Percentiles rank a stretch among this genome's conserved stretches.
phyloP scores from a whole-genome alignment of 2,329 filamentous ascomycete genomes.

The Botrytis sinoallii region DNA sequence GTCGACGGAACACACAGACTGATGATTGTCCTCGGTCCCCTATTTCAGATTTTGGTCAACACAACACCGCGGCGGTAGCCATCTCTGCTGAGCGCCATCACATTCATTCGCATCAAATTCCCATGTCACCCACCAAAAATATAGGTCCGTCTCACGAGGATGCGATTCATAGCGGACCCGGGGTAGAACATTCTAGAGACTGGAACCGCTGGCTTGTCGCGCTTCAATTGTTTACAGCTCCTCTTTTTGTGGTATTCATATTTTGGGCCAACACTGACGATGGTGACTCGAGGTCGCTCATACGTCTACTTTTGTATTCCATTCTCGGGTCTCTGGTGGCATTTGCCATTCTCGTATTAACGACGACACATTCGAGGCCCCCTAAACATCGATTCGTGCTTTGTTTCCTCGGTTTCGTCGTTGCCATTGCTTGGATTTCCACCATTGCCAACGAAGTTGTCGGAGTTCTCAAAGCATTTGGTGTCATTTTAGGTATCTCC shows the following conservation, averaged over 20 bases:
- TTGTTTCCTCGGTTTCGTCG: constrained; percentile 85
- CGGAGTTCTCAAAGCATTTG: constrained; percentile 86
- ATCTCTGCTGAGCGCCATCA: constrained; percentile 34
- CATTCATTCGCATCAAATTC: constrained; percentile 23
- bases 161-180: constrained; percentile 9
- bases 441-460: constrained; percentile 95
- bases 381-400: constrained; percentile 74
- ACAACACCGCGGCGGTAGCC: constrained; percentile 39
- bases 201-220: constrained; percentile 93
- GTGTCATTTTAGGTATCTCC: constrained; percentile 87
- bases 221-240: constrained; percentile 82
- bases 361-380: constrained; percentile 64
- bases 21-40: constrained; percentile 26
- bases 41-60: constrained; percentile 32
- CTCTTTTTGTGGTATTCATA: constrained; percentile 75
- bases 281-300: constrained; percentile 52
- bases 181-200: constrained; percentile 34
- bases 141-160: constrained; percentile 19
- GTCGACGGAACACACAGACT: constrained; percentile 44
- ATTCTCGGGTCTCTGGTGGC: constrained; percentile 66
- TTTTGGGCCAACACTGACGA: constrained; percentile 66
- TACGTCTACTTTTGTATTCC: constrained; percentile 59
- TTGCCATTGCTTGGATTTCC: constrained; percentile 93
- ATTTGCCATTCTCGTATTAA: constrained; percentile 63
- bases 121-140: constrained; percentile 21